A percentile compares a stretch with the other conserved stretches of the same genome.
phyloP scores from a whole-genome alignment of 1,284 basidiomycete species.

The Rhodotorula sp. region DNA sequence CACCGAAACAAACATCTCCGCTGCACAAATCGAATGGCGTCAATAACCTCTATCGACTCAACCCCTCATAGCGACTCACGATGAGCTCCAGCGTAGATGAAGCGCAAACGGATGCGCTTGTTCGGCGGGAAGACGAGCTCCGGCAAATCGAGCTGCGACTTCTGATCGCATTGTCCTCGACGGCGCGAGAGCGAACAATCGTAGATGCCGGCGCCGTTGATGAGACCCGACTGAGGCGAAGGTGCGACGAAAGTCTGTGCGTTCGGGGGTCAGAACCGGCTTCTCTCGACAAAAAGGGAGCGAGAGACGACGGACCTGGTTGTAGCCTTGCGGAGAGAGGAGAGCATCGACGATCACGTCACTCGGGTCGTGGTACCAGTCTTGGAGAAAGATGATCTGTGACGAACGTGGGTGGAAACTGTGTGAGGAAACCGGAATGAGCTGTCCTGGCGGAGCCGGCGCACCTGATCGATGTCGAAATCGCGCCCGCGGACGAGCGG shows the following conservation, averaged over 20 bases:
- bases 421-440: no score
- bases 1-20: slow-evolving; percentile 38
- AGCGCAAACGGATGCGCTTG: slow-evolving; percentile 57
- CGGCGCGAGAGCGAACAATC: slow-evolving; percentile 46
- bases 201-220: slow-evolving; percentile 59
- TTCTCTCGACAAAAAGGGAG: slow-evolving; percentile 27
- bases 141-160: slow-evolving; percentile 41
- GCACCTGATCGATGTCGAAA: slow-evolving; percentile 45
- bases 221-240: slow-evolving; percentile 54
- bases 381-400: slow-evolving; percentile 51
- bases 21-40: not conserved
- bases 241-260: slow-evolving; percentile 45
- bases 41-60: no score
- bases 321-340: slow-evolving; percentile 14
- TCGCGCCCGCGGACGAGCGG: slow-evolving; percentile 45
- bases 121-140: slow-evolving; percentile 45
- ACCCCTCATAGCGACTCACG: slow-evolving; percentile 29
- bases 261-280: slow-evolving; percentile 25
- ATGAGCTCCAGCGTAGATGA: slow-evolving; percentile 56
- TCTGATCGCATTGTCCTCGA: slow-evolving; percentile 47
- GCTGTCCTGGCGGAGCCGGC: not conserved
- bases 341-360: slow-evolving; percentile 36
- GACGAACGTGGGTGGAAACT: no score
- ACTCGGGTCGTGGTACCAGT: slow-evolving; percentile 53
- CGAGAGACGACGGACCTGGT: slow-evolving; percentile 13